Base-by-base conservation (phyloP, 371 early-diverging fungal genomes). In the Lichtheimia ornata region DNA sequence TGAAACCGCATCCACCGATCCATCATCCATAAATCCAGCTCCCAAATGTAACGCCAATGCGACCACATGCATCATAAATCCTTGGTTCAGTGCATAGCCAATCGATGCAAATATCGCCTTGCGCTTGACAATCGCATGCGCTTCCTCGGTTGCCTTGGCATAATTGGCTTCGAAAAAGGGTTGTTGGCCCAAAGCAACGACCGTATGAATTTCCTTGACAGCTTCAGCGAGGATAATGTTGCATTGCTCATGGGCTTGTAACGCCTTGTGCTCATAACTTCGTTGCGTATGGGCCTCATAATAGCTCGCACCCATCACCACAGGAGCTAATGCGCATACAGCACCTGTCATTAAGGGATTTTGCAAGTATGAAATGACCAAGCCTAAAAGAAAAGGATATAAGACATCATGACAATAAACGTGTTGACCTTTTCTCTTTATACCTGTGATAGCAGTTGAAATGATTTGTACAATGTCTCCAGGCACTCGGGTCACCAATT, bases 191-290 rank as follows among this genome's bases (percentile, higher is more conserved):
- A 95, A 70, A 0, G 86, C 66, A 18, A 84, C 79, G n/a, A 95
- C 92, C 0, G 95, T 95, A 15, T 94, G 83, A 53, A 95, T 85
- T 67, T 86, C 84, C 51, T 81, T 68, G 35, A 95, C 84, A 25
- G 91, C 89, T 64, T 96, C 96, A 57, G 77, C 72, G 17, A 92
- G 90, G 24, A 83, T 72, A 62, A 84, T 81, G 30, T 83, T 82
- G 27, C 88, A 79, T 20, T 78, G 62, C 50, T 79, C 76, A 60
- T 87, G 86, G 1, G 84, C 80, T 51, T 76, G 71, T 54, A 73
- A 72, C 40, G 75, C 79, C 61, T 83, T 77, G 45, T 69, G 64
- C 13, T 82, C 79, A 47, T 69, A 76, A 44, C 80, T 74, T 13
- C 40, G 53, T 15, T 66, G 54, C 13, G 65, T 49, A 3, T 56